phyloP scores from a whole-genome alignment of 768 basidiomycete genomes.

The Candolleomyces eurysporus region DNA sequence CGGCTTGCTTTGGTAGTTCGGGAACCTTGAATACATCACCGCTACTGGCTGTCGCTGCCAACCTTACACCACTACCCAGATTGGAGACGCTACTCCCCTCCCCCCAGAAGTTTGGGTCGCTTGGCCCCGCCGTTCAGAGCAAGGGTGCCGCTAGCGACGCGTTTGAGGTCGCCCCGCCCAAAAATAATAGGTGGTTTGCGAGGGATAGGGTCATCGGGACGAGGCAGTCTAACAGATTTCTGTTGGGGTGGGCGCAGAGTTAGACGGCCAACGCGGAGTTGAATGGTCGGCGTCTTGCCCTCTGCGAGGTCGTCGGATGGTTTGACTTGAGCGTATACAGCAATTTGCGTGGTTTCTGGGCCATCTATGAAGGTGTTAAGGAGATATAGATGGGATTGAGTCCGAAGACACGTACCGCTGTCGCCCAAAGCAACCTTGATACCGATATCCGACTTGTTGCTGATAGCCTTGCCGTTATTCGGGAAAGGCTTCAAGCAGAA shows the following conservation, averaged over 20 bases:
- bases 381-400: not conserved
- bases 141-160: constrained; percentile 6
- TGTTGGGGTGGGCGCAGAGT: constrained; percentile 38
- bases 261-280: constrained; percentile 58
- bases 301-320: constrained; percentile 18
- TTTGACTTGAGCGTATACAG: constrained; percentile 43
- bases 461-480: constrained; percentile 9
- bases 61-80: constrained; percentile 7
- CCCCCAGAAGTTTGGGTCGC: constrained; percentile 29
- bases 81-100: constrained; percentile 32
- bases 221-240: constrained; percentile 28
- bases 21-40: constrained; percentile 51
- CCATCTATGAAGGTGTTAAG: constrained; percentile 41
- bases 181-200: constrained; percentile 57
- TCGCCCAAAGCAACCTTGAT: constrained; percentile 72
- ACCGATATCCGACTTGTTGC: constrained; percentile 46
- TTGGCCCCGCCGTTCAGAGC: constrained; percentile 22
- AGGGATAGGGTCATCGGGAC: constrained; percentile 80
- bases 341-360: constrained; percentile 66
- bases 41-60: constrained; percentile 2
- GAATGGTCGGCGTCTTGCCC: constrained; percentile 31
- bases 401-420: constrained; percentile 43
- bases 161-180: constrained; percentile 15
- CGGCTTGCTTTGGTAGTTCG: constrained; percentile 32
- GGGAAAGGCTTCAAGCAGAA: constrained; percentile 53